Percentiles rank a stretch among this genome's conserved stretches.
Conservation (phyloP, 345 rosid species). For the Lepidium sativum region DNA sequence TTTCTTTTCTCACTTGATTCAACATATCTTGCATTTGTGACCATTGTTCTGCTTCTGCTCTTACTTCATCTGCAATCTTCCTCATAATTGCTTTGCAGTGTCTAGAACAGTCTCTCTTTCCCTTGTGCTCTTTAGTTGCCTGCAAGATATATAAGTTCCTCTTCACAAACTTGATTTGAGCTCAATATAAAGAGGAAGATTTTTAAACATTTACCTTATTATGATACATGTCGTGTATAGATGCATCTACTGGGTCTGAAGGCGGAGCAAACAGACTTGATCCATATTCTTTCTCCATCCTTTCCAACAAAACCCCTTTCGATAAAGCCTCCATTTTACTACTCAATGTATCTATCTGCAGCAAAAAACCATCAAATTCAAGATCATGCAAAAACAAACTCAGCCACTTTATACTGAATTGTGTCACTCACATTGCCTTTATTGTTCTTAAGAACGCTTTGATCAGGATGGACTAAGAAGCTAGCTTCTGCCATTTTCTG, state of each 20-base stretch:
- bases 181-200: neutral
- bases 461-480: slow-evolving; percentile 38
- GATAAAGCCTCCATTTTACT: slow-evolving; percentile 70
- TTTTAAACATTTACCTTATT: slow-evolving; percentile 29
- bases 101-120: slow-evolving; percentile 50
- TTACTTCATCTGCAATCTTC: slow-evolving; percentile 68
- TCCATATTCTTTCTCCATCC: slow-evolving; percentile 47
- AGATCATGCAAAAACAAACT: neutral
- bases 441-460: slow-evolving; percentile 16
- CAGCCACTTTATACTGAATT: neutral
- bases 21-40: slow-evolving; percentile 97
- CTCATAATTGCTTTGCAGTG: slow-evolving; percentile 62
- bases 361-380: slow-evolving; percentile 1
- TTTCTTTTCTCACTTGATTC: slow-evolving; percentile 70
- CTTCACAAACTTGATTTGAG: slow-evolving; percentile 4
- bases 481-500: slow-evolving; percentile 69
- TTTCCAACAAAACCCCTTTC: slow-evolving; percentile 43
- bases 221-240: slow-evolving; percentile 25
- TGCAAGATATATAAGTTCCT: slow-evolving; percentile 4
- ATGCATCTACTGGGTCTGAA: slow-evolving; percentile 28
- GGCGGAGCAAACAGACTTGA: slow-evolving; percentile 34
- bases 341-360: slow-evolving; percentile 68
- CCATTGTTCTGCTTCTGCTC: slow-evolving; percentile 97
- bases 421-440: slow-evolving; percentile 32
- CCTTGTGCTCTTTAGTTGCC: slow-evolving; percentile 25